Conservation (phyloP, 2,329 filamentous ascomycete genomes). For the Scytalidium lignicola region DNA sequence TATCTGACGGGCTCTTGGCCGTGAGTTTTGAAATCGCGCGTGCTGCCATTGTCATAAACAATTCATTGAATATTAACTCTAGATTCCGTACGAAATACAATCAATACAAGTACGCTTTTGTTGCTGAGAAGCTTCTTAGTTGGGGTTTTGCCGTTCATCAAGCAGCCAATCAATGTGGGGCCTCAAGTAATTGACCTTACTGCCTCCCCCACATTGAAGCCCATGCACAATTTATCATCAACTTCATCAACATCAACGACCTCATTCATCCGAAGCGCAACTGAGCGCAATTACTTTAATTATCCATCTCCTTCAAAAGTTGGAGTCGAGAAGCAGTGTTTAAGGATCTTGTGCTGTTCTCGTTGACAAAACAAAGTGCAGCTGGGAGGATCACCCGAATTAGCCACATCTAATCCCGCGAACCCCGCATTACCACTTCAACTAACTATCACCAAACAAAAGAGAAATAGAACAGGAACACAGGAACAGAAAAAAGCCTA, state of each 20-base stretch:
- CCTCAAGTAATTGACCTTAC: neutral
- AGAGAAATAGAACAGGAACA: too few species aligned
- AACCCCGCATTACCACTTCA: too few species aligned
- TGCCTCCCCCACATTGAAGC: neutral
- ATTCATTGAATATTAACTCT: neutral
- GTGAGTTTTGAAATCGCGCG: neutral
- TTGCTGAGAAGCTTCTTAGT: neutral
- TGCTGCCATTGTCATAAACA: neutral
- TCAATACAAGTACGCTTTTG: neutral
- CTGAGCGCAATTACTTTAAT: too few species aligned
- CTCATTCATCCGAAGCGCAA: too few species aligned
- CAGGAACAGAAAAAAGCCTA: neutral
- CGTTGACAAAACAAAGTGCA: too few species aligned
- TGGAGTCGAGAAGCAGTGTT: too few species aligned
- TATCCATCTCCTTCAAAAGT: too few species aligned
- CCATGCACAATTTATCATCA: neutral
- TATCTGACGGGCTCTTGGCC: constrained; percentile 53
- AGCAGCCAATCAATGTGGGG: neutral
- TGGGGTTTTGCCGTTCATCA: neutral
- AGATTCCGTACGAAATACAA: neutral
- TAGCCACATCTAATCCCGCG: too few species aligned
- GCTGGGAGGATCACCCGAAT: too few species aligned
- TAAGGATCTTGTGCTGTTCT: too few species aligned
- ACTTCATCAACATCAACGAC: too few species aligned
- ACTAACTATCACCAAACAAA: too few species aligned